A percentile compares a stretch with the other conserved stretches of the same genome.
Conservation (phyloP, 352 stramenopile species). For the Phytophthora pini region DNA sequence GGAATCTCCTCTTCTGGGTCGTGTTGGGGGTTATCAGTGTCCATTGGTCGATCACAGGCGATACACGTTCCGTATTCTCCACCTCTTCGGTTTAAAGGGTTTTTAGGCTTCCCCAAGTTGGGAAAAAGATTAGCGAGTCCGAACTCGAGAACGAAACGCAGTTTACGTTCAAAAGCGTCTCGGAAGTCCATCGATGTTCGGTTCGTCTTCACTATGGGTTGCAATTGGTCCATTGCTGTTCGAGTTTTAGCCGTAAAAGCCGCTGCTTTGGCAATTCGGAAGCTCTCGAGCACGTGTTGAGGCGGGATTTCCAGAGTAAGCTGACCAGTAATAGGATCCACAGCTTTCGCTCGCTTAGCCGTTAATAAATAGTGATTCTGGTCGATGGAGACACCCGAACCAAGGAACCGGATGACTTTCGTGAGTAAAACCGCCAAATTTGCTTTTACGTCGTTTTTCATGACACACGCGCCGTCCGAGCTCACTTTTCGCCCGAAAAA, state of each 20-base stretch:
- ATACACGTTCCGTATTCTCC: conserved; percentile 63
- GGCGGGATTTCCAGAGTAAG: conserved; percentile 52
- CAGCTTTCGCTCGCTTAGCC: conserved; percentile 35
- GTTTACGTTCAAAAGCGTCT: conserved; percentile 50
- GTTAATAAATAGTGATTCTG: conserved; percentile 70
- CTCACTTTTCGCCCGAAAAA: conserved; percentile 45
- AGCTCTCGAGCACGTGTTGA: conserved; percentile 55
- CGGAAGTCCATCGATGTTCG: conserved; percentile 49
- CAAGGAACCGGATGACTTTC: conserved; percentile 67
- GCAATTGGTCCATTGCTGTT: conserved; percentile 53
- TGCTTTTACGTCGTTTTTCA: conserved; percentile 34
- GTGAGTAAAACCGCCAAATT: conserved; percentile 57
- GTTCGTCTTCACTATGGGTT: conserved; percentile 49
- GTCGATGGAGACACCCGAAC: conserved; percentile 61
- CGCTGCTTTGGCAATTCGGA: conserved; percentile 52
- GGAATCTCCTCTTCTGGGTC: conserved; percentile 19
- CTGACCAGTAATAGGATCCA: conserved; percentile 44
- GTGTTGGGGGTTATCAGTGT: conserved; percentile 30
- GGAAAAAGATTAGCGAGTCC: conserved; percentile 71
- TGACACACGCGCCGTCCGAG: conserved; percentile 23
- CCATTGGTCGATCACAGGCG: conserved; percentile 65
- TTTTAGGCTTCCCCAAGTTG: conserved; percentile 44
- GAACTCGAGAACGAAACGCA: conserved; percentile 63
- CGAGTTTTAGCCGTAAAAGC: conserved; percentile 51
- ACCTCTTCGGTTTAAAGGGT: conserved; percentile 34